These are phyloP conservation scores for Rhipidocladum racemiflorum DNA, from an alignment of 176 grass and related monocot genomes.

Conservation along the genomic window DNA sequence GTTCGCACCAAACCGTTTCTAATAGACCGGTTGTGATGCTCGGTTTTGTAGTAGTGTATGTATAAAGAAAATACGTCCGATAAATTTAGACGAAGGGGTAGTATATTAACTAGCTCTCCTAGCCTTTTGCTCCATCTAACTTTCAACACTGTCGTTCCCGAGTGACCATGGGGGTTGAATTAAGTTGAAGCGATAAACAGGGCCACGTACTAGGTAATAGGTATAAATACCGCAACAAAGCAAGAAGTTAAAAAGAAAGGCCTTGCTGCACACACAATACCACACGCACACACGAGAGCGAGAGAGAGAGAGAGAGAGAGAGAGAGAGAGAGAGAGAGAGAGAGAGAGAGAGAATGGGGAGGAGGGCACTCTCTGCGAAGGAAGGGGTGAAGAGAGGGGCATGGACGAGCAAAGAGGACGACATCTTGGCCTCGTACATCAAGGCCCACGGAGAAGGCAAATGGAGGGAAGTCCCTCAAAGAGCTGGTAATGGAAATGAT, in stretches of 20 bases:
- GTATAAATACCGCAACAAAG: slow-evolving; percentile 17
- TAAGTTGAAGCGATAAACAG: not conserved
- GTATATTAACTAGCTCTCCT: not conserved
- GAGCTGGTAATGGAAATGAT: slow-evolving; percentile 41
- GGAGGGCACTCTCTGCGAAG: slow-evolving; percentile 65
- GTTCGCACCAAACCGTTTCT: too few relatives aligned
- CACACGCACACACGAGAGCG: not conserved
- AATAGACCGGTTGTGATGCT: too few relatives aligned
- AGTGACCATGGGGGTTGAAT: not conserved
- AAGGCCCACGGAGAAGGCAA: slow-evolving; percentile 70
- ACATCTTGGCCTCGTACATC: slow-evolving; percentile 52
- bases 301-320: not conserved
- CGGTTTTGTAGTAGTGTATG: too few relatives aligned
- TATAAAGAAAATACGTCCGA: too few relatives aligned
- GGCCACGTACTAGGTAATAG: not conserved
- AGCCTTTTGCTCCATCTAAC: not conserved
- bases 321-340: not conserved
- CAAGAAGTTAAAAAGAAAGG: not conserved
- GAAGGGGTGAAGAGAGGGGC: slow-evolving; percentile 74
- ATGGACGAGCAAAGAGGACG: slow-evolving; percentile 71
- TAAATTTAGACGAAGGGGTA: too few relatives aligned
- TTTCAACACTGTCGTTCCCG: not conserved
- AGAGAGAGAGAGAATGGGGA: slow-evolving; percentile 44
- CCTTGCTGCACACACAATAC: not conserved
- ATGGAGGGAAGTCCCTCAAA: slow-evolving; percentile 68